Conservation (phyloP, 2,329 filamentous ascomycete species). For the Fusarium mexicanum region DNA sequence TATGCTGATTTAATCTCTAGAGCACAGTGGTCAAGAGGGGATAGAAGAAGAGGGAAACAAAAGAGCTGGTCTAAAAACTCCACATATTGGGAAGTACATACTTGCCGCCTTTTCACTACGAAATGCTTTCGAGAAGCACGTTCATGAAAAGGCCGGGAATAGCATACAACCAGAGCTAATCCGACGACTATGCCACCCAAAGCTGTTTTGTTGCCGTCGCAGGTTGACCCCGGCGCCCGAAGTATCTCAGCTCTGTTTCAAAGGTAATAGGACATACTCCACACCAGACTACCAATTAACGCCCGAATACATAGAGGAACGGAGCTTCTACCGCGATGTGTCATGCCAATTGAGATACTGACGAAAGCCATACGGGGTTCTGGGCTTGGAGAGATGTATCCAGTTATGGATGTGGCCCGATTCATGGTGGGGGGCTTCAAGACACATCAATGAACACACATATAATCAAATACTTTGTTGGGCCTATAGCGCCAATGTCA, state of each 20-base stretch:
- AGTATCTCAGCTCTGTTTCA: no score
- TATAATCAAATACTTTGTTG: background rate
- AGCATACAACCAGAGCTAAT: background rate
- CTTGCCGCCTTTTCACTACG: fast-evolving
- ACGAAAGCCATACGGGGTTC: fast-evolving
- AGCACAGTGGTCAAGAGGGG: fast-evolving
- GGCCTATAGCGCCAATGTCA: background rate
- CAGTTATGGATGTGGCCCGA: no score
- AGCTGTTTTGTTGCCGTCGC: fast-evolving
- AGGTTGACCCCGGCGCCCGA: fast-evolving
- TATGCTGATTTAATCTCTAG: no score
- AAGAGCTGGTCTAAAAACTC: fast-evolving
- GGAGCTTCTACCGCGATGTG: no score
- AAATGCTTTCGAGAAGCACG: background rate
- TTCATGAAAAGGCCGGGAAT: background rate
- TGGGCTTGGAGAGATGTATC: no score
- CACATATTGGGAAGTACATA: background rate
- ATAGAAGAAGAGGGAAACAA: background rate
- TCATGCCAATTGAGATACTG: background rate
- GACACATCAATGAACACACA: background rate
- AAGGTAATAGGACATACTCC: fast-evolving
- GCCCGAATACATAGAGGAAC: background rate
- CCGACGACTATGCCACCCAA: background rate
- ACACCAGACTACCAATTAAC: no score
- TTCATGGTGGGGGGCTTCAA: fast-evolving